Evolutionary conservation across 2,329 filamentous ascomycete genomes (phyloP).

Genomic region (Sporothrix pallida): DNA sequence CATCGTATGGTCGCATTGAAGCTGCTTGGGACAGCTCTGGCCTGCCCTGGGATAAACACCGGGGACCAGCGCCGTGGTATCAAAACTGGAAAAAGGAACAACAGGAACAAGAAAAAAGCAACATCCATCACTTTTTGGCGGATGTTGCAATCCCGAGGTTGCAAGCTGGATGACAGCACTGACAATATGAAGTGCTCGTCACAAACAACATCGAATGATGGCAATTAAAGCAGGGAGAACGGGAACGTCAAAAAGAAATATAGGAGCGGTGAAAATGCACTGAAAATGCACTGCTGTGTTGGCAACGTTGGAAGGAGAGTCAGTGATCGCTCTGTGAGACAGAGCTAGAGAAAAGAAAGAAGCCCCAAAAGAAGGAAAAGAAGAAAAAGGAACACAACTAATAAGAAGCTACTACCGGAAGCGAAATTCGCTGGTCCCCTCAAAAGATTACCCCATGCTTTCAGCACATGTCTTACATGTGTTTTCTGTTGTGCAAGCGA

Average conservation of each 20-base stretch:
- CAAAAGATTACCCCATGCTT: not conserved
- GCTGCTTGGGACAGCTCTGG: not conserved
- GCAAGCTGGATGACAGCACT: not conserved
- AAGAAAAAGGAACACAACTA: not conserved
- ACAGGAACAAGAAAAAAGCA: not conserved
- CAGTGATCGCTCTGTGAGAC: not conserved
- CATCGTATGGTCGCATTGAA: slow-evolving; percentile 14
- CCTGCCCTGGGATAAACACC: not conserved
- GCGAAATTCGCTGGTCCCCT: slow-evolving; percentile 11
- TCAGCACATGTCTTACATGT: slow-evolving; percentile 22
- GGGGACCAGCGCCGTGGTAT: slow-evolving; percentile 18
- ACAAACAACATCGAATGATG: not conserved
- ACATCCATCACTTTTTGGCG: not conserved
- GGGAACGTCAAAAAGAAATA: not conserved
- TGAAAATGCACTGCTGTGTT: slow-evolving; percentile 7
- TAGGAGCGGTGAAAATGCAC: slow-evolving; percentile 12
- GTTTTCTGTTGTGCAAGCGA: not conserved
- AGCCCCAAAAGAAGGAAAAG: not conserved
- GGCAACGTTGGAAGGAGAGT: not conserved
- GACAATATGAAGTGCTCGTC: not conserved
- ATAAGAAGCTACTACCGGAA: not conserved
- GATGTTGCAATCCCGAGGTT: not conserved
- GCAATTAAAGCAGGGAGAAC: not conserved
- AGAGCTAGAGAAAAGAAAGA: slow-evolving; percentile 6
- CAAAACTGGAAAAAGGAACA: slow-evolving; percentile 1